These are phyloP conservation scores for Gnomoniopsis sp. DNA, from an alignment of 2,329 filamentous ascomycete genomes.

Conservation along the genomic window DNA sequence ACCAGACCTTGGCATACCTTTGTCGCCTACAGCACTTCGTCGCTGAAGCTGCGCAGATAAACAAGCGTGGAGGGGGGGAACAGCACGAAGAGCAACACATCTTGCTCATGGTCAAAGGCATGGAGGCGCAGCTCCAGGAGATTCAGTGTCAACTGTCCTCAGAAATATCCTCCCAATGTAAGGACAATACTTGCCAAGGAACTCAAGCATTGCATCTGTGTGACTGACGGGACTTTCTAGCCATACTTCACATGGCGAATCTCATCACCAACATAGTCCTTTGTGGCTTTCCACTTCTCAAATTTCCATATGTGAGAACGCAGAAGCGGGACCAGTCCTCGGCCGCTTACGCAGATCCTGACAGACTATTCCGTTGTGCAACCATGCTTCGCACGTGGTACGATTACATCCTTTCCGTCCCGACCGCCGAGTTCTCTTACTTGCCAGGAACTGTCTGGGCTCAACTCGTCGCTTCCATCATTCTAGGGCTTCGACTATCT, in stretches of 20 bases:
- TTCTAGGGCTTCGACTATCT: constrained; percentile 44
- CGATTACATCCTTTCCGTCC: constrained; percentile 22
- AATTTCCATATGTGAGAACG: constrained; percentile 10
- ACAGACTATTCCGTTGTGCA: constrained; percentile 19
- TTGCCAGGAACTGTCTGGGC: constrained; percentile 42
- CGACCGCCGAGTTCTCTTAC: constrained; percentile 27
- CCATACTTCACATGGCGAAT: constrained; percentile 31
- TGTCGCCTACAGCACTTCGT: constrained; percentile 38
- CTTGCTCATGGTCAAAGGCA: constrained; percentile 42
- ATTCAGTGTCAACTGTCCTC: constrained; percentile 35
- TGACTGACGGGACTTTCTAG: constrained; percentile 20
- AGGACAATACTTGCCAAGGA: constrained; percentile 8
- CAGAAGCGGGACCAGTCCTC: background rate
- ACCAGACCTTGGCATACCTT: constrained; percentile 41
- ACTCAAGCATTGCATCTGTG: background rate
- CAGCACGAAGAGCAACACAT: constrained; percentile 37
- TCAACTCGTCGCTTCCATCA: constrained; percentile 37
- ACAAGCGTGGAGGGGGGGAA: constrained; percentile 7
- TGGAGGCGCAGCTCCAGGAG: constrained; percentile 44
- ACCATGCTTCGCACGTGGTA: constrained; percentile 25
- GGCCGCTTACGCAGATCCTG: constrained; percentile 1
- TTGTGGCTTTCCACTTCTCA: constrained; percentile 35
- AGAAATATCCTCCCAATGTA: constrained; percentile 28
- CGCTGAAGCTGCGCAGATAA: constrained; percentile 31
- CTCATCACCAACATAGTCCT: constrained; percentile 38